Evolutionary conservation across 768 basidiomycete genomes (phyloP).

Genomic region (Tricholoma sp.): DNA sequence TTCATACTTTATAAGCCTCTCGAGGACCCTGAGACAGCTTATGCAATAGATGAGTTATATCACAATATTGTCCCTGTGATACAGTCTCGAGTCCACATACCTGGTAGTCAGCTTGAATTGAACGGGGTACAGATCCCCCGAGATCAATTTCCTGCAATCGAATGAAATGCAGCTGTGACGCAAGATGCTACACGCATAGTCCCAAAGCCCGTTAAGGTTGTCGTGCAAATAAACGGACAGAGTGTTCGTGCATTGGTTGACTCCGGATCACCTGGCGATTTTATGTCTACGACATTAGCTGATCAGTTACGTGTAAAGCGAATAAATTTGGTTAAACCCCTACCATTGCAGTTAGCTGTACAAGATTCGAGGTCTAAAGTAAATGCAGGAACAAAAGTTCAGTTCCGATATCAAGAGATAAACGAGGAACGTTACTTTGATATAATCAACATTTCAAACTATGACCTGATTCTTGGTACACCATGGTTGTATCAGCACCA

Average conservation of each 20-base stretch:
- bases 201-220: not conserved
- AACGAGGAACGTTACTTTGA: constrained; percentile 24
- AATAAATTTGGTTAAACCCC: not conserved
- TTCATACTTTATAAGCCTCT: not conserved
- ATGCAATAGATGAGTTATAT: not conserved
- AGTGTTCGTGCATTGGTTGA: not conserved
- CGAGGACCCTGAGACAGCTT: not conserved
- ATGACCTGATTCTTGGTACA: constrained; percentile 33
- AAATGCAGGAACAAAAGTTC: constrained; percentile 1
- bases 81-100: not conserved
- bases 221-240: not conserved
- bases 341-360: constrained; percentile 5
- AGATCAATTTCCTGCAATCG: not conserved
- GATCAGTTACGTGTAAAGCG: constrained; percentile 1
- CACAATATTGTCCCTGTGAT: not conserved
- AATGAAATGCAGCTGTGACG: not conserved
- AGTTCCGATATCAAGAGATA: not conserved
- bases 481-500: constrained; percentile 29
- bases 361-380: constrained; percentile 4
- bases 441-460: constrained; percentile 31
- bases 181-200: not conserved
- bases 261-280: not conserved
- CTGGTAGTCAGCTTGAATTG: not conserved
- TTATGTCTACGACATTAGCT: not conserved
- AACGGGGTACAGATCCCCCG: not conserved